Conservation (phyloP, 2,329 filamentous ascomycete genomes). For the Bipolaris gigantea region DNA sequence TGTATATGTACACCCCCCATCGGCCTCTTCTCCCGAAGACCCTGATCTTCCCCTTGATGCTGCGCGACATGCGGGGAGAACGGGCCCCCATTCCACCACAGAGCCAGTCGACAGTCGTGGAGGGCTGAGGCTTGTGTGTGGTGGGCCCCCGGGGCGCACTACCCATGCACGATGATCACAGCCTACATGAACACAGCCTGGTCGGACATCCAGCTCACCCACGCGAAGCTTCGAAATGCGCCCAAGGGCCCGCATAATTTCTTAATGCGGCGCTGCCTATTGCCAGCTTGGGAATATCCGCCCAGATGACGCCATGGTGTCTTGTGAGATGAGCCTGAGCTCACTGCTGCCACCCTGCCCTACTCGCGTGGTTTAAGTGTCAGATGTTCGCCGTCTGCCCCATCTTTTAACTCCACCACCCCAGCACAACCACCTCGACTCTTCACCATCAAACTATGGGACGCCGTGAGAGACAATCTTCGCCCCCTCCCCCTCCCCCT, state of each 20-base stretch:
- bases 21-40: constrained; percentile 9
- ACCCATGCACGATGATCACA: constrained; percentile 25
- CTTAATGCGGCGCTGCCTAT: constrained; percentile 9
- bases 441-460: constrained; percentile 19
- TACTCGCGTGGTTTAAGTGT: constrained; percentile 16
- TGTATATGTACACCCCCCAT: constrained; percentile 1
- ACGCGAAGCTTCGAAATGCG: constrained; percentile 16
- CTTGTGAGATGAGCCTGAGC: constrained; percentile 11
- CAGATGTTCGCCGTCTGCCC: constrained; percentile 10
- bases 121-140: constrained; percentile 8
- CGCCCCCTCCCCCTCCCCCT: constrained; percentile 23
- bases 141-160: constrained; percentile 2
- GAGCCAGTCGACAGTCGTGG: constrained; percentile 4
- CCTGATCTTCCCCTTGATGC: constrained; percentile 6
- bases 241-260: constrained; percentile 11
- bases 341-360: neutral
- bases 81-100: neutral
- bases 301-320: constrained; percentile 22
- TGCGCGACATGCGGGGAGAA: constrained; percentile 8
- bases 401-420: neutral
- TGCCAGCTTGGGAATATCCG: constrained; percentile 7
- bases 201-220: constrained; percentile 16
- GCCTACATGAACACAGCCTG: constrained; percentile 17
- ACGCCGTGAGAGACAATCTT: constrained; percentile 22
- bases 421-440: neutral